These are phyloP conservation scores for Orbilia brochopaga DNA, from an alignment of 2,329 filamentous ascomycete species.

Conservation along the genomic window DNA sequence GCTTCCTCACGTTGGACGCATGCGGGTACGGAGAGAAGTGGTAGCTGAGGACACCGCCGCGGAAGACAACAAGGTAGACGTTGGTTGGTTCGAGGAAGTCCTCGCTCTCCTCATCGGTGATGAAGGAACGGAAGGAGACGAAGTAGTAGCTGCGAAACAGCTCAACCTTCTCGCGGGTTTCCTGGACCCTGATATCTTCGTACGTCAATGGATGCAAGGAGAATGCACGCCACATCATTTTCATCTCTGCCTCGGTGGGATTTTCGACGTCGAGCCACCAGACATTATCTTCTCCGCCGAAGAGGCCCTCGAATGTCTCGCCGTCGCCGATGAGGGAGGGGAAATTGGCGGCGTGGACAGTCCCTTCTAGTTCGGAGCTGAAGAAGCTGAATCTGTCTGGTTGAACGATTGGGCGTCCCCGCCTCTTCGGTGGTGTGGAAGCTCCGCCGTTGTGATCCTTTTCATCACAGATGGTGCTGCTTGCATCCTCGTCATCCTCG, in stretches of 20 bases:
- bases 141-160: conserved; percentile 98
- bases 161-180: conserved; percentile 96
- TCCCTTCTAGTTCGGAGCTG: conserved; percentile 90
- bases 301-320: conserved; percentile 86
- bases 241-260: conserved; percentile 95
- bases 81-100: conserved; percentile 94
- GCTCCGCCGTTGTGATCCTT: conserved; percentile 21
- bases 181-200: conserved; percentile 96
- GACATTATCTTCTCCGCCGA: conserved; percentile 67
- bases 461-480: conserved; percentile 35
- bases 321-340: conserved; percentile 73
- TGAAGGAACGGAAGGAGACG: conserved; percentile 96
- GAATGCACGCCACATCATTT: conserved; percentile 86
- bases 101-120: conserved; percentile 87
- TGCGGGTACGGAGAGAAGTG: conserved; percentile 97
- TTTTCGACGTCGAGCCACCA: conserved; percentile 96
- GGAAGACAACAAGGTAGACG: conserved; percentile 96
- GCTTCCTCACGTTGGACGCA: conserved; percentile 89
- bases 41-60: conserved; percentile 92
- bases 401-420: conserved; percentile 58
- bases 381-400: conserved; percentile 91
- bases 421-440: conserved; percentile 16
- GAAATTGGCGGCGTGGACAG: conserved; percentile 86
- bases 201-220: conserved; percentile 93
- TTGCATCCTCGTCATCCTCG: conserved; percentile 47